Evolutionary conservation across 2,329 filamentous ascomycete genomes (phyloP).

Genomic region (Parastagonospora avenae): DNA sequence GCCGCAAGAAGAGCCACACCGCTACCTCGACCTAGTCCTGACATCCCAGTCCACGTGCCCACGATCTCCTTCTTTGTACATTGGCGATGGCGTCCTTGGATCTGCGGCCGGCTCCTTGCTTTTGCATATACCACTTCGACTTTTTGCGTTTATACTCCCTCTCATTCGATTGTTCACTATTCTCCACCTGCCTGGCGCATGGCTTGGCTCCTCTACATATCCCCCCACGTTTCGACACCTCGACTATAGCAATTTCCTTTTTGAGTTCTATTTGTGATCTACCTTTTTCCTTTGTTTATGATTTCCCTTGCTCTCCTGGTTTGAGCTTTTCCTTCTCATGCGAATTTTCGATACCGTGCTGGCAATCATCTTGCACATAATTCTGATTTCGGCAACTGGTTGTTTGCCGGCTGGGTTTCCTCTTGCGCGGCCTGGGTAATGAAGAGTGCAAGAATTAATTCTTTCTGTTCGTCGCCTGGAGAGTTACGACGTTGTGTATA

Average conservation of each 20-base stretch:
- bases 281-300: constrained; percentile 3
- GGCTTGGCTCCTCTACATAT: constrained; percentile 16
- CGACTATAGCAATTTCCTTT: constrained; percentile 5
- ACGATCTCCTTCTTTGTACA: constrained; percentile 34
- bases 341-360: neutral
- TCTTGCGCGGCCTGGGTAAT: no score
- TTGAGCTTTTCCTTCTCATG: neutral
- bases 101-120: constrained; percentile 23
- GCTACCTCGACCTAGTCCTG: constrained; percentile 14
- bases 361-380: constrained; percentile 1
- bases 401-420: no score
- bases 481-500: no score
- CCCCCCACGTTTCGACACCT: constrained; percentile 4
- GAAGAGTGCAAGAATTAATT: no score
- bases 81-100: constrained; percentile 41
- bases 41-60: constrained; percentile 37
- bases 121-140: constrained; percentile 37
- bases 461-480: no score
- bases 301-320: neutral
- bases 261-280: constrained; percentile 1
- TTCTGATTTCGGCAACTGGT: neutral
- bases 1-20: constrained; percentile 58
- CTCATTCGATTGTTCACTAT: constrained; percentile 19
- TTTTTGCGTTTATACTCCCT: constrained; percentile 14
- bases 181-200: constrained; percentile 36